phyloP scores from a whole-genome alignment of 176 grass and related monocot genomes.

The Aegilops bicornis region DNA sequence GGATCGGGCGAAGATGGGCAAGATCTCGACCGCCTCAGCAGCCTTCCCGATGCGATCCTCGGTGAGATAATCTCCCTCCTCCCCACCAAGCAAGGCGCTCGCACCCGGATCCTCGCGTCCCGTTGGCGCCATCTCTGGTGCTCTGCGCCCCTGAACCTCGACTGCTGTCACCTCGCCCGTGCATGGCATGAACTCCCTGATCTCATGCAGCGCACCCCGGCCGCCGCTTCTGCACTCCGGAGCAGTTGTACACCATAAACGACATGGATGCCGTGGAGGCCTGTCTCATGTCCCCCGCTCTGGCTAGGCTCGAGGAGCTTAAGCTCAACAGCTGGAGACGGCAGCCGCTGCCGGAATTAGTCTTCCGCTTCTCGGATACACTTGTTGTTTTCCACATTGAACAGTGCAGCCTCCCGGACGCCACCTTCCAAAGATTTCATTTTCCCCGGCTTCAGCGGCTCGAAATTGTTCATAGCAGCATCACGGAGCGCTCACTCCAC shows the following conservation, averaged over 20 bases:
- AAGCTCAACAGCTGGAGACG: not conserved
- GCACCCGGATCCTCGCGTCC: not conserved
- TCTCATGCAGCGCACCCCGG: no score
- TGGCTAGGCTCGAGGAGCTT: not conserved
- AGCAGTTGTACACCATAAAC: no score
- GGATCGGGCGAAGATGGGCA: no score
- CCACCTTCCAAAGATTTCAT: not conserved
- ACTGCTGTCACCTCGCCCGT: not conserved
- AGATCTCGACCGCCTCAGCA: not conserved
- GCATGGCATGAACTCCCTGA: not conserved
- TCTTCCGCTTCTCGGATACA: slow-evolving; percentile 18
- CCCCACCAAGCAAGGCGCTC: not conserved
- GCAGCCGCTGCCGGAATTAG: slow-evolving; percentile 1
- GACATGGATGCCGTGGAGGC: not conserved
- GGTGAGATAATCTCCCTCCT: not conserved
- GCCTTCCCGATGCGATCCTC: not conserved
- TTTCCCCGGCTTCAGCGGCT: not conserved
- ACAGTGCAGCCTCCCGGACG: not conserved
- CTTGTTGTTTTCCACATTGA: not conserved
- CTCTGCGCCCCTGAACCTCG: not conserved
- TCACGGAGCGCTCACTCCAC: not conserved
- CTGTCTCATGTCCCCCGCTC: not conserved
- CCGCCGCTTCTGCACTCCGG: no score
- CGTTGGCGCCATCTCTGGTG: not conserved
- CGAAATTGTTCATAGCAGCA: not conserved